Percentiles rank a stretch among this genome's conserved stretches.
These are phyloP conservation scores for Ophiostoma piceae DNA, from an alignment of 2,329 filamentous ascomycete species.

Conservation along the genomic window DNA sequence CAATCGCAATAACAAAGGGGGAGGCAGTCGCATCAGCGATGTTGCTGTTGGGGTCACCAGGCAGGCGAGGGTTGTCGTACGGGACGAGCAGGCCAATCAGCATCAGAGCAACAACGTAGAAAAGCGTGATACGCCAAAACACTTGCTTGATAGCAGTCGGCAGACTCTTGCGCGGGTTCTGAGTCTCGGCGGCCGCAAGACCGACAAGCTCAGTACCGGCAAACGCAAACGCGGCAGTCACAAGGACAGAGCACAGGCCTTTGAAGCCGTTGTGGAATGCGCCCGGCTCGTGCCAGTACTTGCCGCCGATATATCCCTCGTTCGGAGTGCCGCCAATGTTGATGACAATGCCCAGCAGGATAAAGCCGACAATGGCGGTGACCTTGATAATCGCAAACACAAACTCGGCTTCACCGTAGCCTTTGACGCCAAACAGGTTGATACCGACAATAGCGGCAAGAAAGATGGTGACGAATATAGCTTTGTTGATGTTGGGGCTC, in stretches of 20 bases:
- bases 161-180: conserved; percentile 73
- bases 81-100: conserved; percentile 79
- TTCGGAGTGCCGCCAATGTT: conserved; percentile 73
- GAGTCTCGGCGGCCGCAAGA: conserved; percentile 70
- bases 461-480: conserved; percentile 80
- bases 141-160: conserved; percentile 88
- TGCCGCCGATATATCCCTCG: conserved; percentile 72
- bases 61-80: conserved; percentile 60
- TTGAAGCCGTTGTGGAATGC: conserved; percentile 81
- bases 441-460: conserved; percentile 69
- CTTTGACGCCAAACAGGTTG: conserved; percentile 82
- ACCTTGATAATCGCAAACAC: conserved; percentile 83
- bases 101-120: conserved; percentile 79
- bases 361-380: conserved; percentile 78
- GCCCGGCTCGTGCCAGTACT: conserved; percentile 73
- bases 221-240: conserved; percentile 71
- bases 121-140: conserved; percentile 88
- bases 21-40: conserved; percentile 68
- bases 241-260: conserved; percentile 72
- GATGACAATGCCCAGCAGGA: conserved; percentile 79
- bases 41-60: conserved; percentile 44
- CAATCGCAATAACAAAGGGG: conserved; percentile 89
- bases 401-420: conserved; percentile 87
- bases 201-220: conserved; percentile 72
- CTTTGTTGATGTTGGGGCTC: conserved; percentile 58